A percentile compares a stretch with the other conserved stretches of the same genome.
phyloP scores from a whole-genome alignment of 192 early-diverging fungal species.

The Geosiphon pyriformis region DNA sequence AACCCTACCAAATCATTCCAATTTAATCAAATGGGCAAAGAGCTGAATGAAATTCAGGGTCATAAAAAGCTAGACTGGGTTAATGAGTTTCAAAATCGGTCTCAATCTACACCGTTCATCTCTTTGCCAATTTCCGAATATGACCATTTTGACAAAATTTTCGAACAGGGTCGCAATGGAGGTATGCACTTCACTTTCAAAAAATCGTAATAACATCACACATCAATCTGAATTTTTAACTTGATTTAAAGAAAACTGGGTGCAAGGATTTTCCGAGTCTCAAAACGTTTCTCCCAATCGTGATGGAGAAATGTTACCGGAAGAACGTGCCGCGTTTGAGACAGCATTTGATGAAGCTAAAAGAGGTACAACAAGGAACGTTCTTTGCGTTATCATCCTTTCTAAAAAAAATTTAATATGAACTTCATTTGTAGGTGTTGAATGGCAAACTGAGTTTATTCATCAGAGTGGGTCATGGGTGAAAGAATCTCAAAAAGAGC shows the following conservation, averaged over 20 bases:
- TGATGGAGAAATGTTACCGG: slow-evolving; percentile 25
- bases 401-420: too few relatives aligned
- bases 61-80: slow-evolving; percentile 51
- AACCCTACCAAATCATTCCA: slow-evolving; percentile 47
- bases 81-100: slow-evolving; percentile 54
- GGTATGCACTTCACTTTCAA: neutral
- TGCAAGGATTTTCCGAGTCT: slow-evolving; percentile 45
- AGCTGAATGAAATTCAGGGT: slow-evolving; percentile 54
- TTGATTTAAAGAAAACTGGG: slow-evolving; percentile 33
- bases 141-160: slow-evolving; percentile 45
- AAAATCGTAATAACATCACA: too few relatives aligned
- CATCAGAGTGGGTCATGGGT: slow-evolving; percentile 46
- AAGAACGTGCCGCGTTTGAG: slow-evolving; percentile 65
- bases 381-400: neutral
- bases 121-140: slow-evolving; percentile 30
- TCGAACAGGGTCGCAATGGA: slow-evolving; percentile 17
- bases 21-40: slow-evolving; percentile 64
- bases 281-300: neutral
- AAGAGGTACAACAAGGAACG: slow-evolving; percentile 29
- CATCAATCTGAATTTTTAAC: neutral
- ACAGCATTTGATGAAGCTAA: slow-evolving; percentile 60
- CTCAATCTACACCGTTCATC: slow-evolving; percentile 31
- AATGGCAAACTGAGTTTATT: slow-evolving; percentile 60
- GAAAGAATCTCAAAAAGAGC: slow-evolving; percentile 50
- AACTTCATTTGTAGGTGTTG: neutral